Evolutionary conservation across 2,329 filamentous ascomycete species (phyloP).

Genomic region (Penicillium sp.): DNA sequence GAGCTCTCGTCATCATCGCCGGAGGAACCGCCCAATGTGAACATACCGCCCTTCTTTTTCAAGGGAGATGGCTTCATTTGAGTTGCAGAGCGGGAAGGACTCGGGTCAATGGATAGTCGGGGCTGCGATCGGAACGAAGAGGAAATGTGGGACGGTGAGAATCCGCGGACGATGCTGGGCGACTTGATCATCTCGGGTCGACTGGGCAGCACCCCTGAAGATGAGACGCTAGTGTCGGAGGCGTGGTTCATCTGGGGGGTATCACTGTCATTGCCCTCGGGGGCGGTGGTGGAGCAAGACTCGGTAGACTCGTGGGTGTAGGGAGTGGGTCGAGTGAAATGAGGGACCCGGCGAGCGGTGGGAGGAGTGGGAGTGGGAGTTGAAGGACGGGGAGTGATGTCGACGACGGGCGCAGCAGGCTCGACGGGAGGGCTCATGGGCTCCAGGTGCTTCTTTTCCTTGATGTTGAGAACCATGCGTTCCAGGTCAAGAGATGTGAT

Average conservation of each 20-base stretch:
- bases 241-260: conserved; percentile 38
- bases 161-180: conserved; percentile 79
- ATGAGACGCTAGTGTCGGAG: conserved; percentile 65
- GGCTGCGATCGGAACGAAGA: conserved; percentile 66
- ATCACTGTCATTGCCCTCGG: conserved; percentile 48
- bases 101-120: conserved; percentile 52
- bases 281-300: conserved; percentile 61
- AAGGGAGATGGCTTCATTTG: conserved; percentile 55
- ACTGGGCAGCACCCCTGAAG: conserved; percentile 45
- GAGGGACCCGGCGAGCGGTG: conserved; percentile 35
- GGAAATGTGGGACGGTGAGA: conserved; percentile 73
- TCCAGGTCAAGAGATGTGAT: conserved; percentile 91
- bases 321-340: conserved; percentile 25
- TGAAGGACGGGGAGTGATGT: conserved; percentile 46
- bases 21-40: conserved; percentile 77
- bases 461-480: conserved; percentile 91
- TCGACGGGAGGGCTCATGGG: conserved; percentile 51
- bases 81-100: conserved; percentile 61
- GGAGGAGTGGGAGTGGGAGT: conserved; percentile 43
- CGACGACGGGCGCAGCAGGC: conserved; percentile 40
- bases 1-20: conserved; percentile 82
- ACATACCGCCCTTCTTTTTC: conserved; percentile 70
- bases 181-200: conserved; percentile 55
- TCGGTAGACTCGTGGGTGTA: conserved; percentile 53
- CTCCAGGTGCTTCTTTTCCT: conserved; percentile 73